These are phyloP conservation scores for Scutellaria baicalensis DNA, from an alignment of 257 asterid genomes.

Conservation along the genomic window DNA sequence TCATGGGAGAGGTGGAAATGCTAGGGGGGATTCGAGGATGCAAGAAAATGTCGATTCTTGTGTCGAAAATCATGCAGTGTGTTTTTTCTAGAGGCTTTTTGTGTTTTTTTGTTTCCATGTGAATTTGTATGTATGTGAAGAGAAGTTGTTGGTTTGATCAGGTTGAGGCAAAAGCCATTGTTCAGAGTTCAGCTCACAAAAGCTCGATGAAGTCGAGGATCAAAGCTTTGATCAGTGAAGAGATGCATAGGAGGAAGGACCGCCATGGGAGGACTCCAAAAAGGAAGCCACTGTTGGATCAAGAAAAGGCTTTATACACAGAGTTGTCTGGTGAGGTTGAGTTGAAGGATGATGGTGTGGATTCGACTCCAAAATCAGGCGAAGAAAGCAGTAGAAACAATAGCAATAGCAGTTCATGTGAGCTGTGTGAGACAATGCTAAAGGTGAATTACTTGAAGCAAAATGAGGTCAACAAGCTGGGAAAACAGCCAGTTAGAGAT, in stretches of 20 bases:
- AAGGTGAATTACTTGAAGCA: conserved; percentile 39
- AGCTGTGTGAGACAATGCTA: conserved; percentile 23
- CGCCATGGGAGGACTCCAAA: conserved; percentile 56
- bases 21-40: not conserved
- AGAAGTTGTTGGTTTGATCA: conserved; percentile 6
- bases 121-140: not conserved
- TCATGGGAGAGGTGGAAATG: conserved; percentile 9
- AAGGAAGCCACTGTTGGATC: conserved; percentile 14
- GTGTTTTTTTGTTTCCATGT: no score
- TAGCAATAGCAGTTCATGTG: conserved; percentile 6
- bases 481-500: conserved; percentile 32
- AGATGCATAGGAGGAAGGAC: conserved; percentile 36
- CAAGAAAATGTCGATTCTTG: conserved; percentile 15
- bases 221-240: conserved; percentile 54
- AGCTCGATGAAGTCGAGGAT: conserved; percentile 64
- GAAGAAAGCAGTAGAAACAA: not conserved
- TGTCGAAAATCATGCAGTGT: conserved; percentile 27
- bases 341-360: not conserved
- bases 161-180: conserved; percentile 26
- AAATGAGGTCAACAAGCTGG: conserved; percentile 24
- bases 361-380: not conserved
- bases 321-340: not conserved
- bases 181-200: conserved; percentile 29
- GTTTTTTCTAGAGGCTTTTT: conserved; percentile 1
- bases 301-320: conserved; percentile 1